These are phyloP conservation scores for Spinellus fusiger DNA, from an alignment of 192 early-diverging fungal species.

Conservation along the genomic window DNA sequence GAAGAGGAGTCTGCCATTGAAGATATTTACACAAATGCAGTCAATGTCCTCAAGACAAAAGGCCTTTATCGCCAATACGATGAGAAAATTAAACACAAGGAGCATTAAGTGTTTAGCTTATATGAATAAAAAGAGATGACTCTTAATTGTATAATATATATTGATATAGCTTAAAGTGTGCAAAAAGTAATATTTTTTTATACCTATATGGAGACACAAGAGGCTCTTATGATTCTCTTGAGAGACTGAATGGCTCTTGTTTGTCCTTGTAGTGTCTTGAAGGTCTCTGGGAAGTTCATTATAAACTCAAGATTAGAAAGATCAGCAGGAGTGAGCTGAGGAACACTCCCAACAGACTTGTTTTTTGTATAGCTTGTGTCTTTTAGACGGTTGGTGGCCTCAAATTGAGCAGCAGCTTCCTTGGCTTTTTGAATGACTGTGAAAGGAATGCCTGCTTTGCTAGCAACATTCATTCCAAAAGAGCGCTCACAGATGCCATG, in stretches of 20 bases:
- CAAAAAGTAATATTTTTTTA: too few species aligned
- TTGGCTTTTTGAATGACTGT: conserved; percentile 67
- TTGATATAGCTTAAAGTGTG: too few species aligned
- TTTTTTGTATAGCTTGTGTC: conserved; percentile 13
- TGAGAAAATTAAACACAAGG: conserved; percentile 27
- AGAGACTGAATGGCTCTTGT: too few species aligned
- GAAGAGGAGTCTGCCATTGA: conserved; percentile 35
- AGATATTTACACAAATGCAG: conserved; percentile 33
- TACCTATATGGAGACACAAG: too few species aligned
- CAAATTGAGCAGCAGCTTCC: conserved; percentile 68
- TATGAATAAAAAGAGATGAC: not conserved
- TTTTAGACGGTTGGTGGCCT: conserved; percentile 38
- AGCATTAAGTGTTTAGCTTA: conserved; percentile 15
- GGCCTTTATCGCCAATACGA: conserved; percentile 34
- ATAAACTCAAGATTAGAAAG: too few species aligned
- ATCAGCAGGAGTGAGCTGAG: too few species aligned
- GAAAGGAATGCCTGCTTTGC: conserved; percentile 88
- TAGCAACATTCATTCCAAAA: conserved; percentile 97
- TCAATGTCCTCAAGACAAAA: conserved; percentile 22
- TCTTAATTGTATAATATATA: too few species aligned
- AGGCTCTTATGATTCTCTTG: too few species aligned
- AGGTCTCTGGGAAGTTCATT: too few species aligned
- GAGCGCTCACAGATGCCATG: conserved; percentile 85
- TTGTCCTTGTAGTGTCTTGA: too few species aligned
- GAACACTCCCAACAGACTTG: too few species aligned